Evolutionary conservation across 2,329 filamentous ascomycete species (phyloP).

Genomic region (Penicillium sp.): DNA sequence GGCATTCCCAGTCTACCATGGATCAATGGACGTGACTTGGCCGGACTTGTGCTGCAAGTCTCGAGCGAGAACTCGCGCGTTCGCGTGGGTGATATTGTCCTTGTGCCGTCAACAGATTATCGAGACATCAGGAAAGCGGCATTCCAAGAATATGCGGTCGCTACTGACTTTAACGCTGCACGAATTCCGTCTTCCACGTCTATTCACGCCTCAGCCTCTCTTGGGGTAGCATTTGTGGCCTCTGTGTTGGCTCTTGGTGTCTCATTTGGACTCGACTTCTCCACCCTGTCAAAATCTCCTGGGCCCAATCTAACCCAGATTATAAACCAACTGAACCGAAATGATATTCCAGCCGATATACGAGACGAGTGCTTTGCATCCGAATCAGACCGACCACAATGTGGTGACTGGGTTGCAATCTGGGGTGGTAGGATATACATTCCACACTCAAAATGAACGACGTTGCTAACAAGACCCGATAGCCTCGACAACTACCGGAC

Average conservation of each 20-base stretch:
- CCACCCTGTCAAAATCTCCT: constrained; percentile 30
- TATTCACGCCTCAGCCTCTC: constrained; percentile 59
- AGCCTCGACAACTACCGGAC: constrained; percentile 69
- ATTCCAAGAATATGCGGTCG: constrained; percentile 69
- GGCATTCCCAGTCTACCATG: constrained; percentile 68
- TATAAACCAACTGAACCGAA: constrained; percentile 49
- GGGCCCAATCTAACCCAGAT: constrained; percentile 63
- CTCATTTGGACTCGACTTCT: constrained; percentile 69
- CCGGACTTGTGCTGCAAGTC: constrained; percentile 61
- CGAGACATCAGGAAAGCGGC: constrained; percentile 70
- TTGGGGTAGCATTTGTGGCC: constrained; percentile 73
- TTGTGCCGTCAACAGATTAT: constrained; percentile 74
- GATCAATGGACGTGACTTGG: constrained; percentile 69
- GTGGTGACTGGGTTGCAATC: constrained; percentile 70
- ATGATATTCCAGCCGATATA: constrained; percentile 62
- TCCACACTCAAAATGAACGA: not conserved
- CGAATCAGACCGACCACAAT: constrained; percentile 54
- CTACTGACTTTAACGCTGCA: constrained; percentile 65
- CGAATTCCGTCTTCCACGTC: constrained; percentile 59
- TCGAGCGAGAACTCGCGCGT: constrained; percentile 51
- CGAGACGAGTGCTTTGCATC: constrained; percentile 64
- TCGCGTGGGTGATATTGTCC: constrained; percentile 57
- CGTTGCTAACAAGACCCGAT: constrained; percentile 3
- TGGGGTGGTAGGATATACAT: constrained; percentile 63
- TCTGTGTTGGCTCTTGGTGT: constrained; percentile 67